Conservation (phyloP, 139 green algal species). For the Coelastrella sp. region DNA sequence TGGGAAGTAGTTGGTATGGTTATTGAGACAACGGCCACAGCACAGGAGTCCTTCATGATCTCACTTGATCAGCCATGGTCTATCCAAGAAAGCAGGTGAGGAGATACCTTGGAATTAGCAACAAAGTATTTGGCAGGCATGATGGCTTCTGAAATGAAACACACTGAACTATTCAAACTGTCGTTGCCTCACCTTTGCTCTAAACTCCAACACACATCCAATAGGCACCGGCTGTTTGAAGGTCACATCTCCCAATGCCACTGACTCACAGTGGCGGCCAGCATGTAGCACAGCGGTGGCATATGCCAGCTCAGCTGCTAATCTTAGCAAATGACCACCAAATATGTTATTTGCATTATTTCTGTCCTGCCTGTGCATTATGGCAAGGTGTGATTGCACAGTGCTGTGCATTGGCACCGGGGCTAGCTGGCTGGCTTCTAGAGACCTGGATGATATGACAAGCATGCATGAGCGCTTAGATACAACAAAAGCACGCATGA, state of each 20-base stretch:
- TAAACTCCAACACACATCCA: slow-evolving; percentile 49
- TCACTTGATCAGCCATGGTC: too few relatives aligned
- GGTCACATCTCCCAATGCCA: slow-evolving; percentile 55
- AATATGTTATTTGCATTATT: slow-evolving; percentile 60
- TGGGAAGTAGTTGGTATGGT: too few relatives aligned
- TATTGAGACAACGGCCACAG: too few relatives aligned
- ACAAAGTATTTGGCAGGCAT: too few relatives aligned
- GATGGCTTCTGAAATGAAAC: too few relatives aligned
- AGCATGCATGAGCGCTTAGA: too few relatives aligned
- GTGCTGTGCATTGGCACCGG: slow-evolving; percentile 50
- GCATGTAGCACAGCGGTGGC: slow-evolving; percentile 51
- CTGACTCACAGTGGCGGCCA: slow-evolving; percentile 42
- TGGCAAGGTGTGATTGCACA: slow-evolving; percentile 31
- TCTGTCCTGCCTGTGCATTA: slow-evolving; percentile 52
- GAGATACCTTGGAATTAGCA: too few relatives aligned
- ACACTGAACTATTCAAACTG: too few relatives aligned
- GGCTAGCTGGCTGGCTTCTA: neutral
- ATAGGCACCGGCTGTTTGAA: slow-evolving; percentile 61
- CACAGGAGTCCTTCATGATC: too few relatives aligned
- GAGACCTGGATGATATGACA: neutral
- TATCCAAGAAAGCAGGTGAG: too few relatives aligned
- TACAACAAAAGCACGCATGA: too few relatives aligned
- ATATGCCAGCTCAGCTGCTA: slow-evolving; percentile 58
- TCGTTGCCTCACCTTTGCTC: slow-evolving; percentile 51
- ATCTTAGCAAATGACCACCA: slow-evolving; percentile 57